Conservation (phyloP, 805 yeast genomes). For the Candida ortonii region DNA sequence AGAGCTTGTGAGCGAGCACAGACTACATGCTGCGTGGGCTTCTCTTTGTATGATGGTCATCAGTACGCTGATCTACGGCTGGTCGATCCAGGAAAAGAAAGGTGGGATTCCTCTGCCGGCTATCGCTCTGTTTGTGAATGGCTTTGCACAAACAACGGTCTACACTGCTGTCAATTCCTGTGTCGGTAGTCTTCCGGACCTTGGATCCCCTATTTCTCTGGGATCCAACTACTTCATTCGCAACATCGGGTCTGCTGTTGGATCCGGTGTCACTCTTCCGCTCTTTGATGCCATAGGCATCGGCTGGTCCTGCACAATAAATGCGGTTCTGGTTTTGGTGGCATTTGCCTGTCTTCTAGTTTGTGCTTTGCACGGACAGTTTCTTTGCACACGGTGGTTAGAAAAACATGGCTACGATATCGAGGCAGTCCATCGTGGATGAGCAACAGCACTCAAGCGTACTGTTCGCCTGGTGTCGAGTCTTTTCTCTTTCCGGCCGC, state of each 20-base stretch:
- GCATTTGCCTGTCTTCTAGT: conserved; percentile 4
- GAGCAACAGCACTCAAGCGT: too few species aligned
- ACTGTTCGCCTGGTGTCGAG: neutral
- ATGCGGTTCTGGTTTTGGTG: conserved; percentile 28
- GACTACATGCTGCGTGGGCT: conserved; percentile 39
- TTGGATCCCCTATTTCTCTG: conserved; percentile 48
- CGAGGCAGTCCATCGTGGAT: conserved; percentile 4
- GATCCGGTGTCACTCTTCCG: conserved; percentile 45
- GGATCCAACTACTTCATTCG: conserved; percentile 49
- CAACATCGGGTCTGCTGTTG: conserved; percentile 47
- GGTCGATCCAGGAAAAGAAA: conserved; percentile 43
- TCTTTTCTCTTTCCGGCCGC: conserved; percentile 6
- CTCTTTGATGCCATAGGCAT: conserved; percentile 46
- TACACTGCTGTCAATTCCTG: conserved; percentile 54
- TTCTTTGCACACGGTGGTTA: conserved; percentile 9
- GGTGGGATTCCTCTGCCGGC: conserved; percentile 55
- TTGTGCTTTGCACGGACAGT: conserved; percentile 9
- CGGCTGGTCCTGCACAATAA: conserved; percentile 52
- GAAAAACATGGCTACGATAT: conserved; percentile 7
- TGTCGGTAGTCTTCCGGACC: conserved; percentile 52
- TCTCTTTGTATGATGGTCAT: conserved; percentile 42
- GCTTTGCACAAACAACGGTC: conserved; percentile 46
- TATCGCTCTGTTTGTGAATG: conserved; percentile 43
- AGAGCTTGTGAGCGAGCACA: conserved; percentile 46
- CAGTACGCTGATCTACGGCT: conserved; percentile 46